Evolutionary conservation across 352 stramenopile genomes (phyloP).

Genomic region (Phytophthora pisi): DNA sequence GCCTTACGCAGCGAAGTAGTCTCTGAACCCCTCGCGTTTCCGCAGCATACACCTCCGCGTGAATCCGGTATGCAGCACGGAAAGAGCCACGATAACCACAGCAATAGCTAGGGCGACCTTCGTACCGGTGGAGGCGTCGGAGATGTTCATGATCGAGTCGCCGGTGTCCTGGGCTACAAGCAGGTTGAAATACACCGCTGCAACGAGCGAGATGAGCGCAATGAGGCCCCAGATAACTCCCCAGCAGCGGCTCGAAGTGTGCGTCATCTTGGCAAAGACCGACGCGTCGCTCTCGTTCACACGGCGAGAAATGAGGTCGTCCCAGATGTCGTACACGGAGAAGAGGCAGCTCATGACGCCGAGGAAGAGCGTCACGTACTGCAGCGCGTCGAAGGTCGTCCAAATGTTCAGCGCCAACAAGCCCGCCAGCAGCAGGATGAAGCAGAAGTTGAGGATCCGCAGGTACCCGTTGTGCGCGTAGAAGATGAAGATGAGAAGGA

Average conservation of each 20-base stretch:
- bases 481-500: slow-evolving; percentile 86
- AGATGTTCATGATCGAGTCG: slow-evolving; percentile 50
- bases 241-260: slow-evolving; percentile 91
- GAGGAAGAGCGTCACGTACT: slow-evolving; percentile 89
- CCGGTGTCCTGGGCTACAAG: slow-evolving; percentile 67
- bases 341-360: slow-evolving; percentile 93
- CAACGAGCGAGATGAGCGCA: slow-evolving; percentile 73
- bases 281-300: slow-evolving; percentile 90
- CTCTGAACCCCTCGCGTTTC: slow-evolving; percentile 42
- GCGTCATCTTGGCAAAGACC: slow-evolving; percentile 90
- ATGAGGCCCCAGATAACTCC: slow-evolving; percentile 89
- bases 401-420: slow-evolving; percentile 75
- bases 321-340: slow-evolving; percentile 92
- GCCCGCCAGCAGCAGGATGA: slow-evolving; percentile 83
- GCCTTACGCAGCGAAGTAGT: slow-evolving; percentile 43
- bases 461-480: slow-evolving; percentile 90
- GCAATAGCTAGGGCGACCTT: slow-evolving; percentile 58
- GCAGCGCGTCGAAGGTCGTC: slow-evolving; percentile 68
- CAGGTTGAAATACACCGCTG: slow-evolving; percentile 87
- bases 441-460: slow-evolving; percentile 80
- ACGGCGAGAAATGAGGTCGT: slow-evolving; percentile 90
- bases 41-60: slow-evolving; percentile 77
- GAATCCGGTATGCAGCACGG: slow-evolving; percentile 69
- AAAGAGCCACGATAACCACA: slow-evolving; percentile 53
- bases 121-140: slow-evolving; percentile 61